Evolutionary conservation across 2,329 filamentous ascomycete species (phyloP).

Genomic region (Aureobasidium sp.): DNA sequence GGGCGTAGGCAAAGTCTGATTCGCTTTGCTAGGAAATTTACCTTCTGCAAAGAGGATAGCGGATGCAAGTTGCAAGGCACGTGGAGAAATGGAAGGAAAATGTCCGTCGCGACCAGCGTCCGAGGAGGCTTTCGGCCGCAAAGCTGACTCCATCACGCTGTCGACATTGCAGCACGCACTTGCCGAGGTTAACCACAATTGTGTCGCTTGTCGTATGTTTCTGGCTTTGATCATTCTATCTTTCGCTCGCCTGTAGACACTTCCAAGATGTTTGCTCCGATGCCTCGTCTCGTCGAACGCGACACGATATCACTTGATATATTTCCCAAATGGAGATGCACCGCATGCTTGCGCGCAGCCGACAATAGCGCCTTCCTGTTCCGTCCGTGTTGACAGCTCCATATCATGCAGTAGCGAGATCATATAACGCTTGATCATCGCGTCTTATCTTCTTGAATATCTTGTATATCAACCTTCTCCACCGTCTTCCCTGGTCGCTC

Average conservation of each 20-base stretch:
- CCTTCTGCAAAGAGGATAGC: slow-evolving; percentile 9
- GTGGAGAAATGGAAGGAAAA: background rate
- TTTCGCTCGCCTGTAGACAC: background rate
- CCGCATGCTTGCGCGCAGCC: background rate
- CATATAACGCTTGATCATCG: background rate
- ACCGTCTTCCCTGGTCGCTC: background rate
- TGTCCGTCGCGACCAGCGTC: background rate
- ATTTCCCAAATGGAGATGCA: no score
- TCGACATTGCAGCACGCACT: background rate
- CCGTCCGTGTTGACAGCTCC: background rate
- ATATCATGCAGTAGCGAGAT: background rate
- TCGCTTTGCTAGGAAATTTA: background rate
- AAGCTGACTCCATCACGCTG: background rate
- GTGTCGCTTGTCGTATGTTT: background rate
- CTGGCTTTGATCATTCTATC: background rate
- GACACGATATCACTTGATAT: background rate
- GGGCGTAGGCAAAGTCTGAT: background rate
- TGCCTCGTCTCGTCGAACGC: no score
- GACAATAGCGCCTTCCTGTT: slow-evolving; percentile 4
- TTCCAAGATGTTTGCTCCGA: background rate
- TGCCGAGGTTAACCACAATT: background rate
- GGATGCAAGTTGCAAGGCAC: slow-evolving; percentile 3
- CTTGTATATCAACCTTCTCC: background rate
- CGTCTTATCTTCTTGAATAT: background rate
- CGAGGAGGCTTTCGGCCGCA: background rate